A percentile compares a stretch with the other conserved stretches of the same genome.
These are phyloP conservation scores for Sutorius eximius DNA, from an alignment of 1,284 basidiomycete genomes.

Conservation along the genomic window DNA sequence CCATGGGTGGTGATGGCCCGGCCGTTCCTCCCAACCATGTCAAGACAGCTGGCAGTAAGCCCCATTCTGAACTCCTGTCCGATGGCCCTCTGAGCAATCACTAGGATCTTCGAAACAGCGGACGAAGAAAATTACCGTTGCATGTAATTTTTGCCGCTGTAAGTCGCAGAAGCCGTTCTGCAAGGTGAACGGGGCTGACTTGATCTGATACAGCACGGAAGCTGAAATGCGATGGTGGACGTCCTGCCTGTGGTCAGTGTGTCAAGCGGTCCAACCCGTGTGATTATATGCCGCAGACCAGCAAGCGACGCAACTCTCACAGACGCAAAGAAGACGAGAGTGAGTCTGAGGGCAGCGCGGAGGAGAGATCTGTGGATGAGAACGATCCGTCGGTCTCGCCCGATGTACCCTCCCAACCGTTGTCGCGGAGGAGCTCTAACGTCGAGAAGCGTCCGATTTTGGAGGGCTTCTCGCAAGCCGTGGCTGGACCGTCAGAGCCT, in stretches of 20 bases:
- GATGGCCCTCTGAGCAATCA: constrained; percentile 5
- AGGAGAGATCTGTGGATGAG: constrained; percentile 55
- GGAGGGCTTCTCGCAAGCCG: constrained; percentile 31
- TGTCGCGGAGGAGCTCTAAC: constrained; percentile 61
- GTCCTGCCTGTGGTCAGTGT: constrained; percentile 77
- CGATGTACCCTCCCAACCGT: constrained; percentile 54
- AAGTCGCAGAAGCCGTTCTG: constrained; percentile 35
- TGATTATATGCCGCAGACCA: constrained; percentile 73
- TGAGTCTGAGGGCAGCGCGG: constrained; percentile 62
- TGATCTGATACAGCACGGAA: constrained; percentile 60
- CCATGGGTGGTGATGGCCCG: constrained; percentile 40
- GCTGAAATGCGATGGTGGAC: constrained; percentile 79
- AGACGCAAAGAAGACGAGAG: constrained; percentile 61
- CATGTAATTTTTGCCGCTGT: constrained; percentile 86
- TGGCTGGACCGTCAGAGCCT: constrained; percentile 38
- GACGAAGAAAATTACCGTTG: constrained; percentile 79
- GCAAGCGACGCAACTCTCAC: constrained; percentile 63
- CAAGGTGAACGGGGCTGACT: constrained; percentile 21
- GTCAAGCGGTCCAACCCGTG: constrained; percentile 71
- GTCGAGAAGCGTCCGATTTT: constrained; percentile 47
- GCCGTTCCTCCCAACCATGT: constrained; percentile 25
- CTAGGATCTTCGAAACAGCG: constrained; percentile 52
- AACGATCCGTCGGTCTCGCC: constrained; percentile 68
- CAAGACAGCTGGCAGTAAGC: constrained; percentile 35
- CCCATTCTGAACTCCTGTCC: constrained; percentile 3